Percentiles rank a stretch among this genome's conserved stretches.
These are phyloP conservation scores for Phaffia rhodozyma DNA, from an alignment of 1,284 basidiomycete genomes.

Conservation along the genomic window DNA sequence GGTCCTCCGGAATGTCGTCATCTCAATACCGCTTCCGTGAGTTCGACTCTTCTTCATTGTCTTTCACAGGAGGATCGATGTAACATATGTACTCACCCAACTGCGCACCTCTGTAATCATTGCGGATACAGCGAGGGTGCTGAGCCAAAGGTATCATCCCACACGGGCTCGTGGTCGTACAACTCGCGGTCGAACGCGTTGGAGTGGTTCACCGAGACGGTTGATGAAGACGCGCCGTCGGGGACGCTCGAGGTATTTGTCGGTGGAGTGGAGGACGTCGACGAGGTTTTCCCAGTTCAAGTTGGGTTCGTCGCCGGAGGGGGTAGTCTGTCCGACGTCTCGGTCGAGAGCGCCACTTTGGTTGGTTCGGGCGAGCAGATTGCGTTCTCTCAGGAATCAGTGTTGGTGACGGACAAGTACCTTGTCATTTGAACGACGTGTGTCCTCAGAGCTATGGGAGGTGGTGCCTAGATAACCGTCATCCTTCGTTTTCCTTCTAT, in stretches of 20 bases:
- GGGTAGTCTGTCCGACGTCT: conserved; percentile 61
- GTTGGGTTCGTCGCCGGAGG: conserved; percentile 62
- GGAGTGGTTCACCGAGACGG: conserved; percentile 59
- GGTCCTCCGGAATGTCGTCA: conserved; percentile 68
- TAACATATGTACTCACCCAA: neutral
- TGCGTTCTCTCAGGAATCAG: conserved; percentile 64
- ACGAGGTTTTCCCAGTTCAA: conserved; percentile 83
- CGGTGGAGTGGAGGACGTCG: conserved; percentile 61
- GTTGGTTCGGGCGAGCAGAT: conserved; percentile 50
- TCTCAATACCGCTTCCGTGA: conserved; percentile 84
- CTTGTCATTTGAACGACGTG: conserved; percentile 34
- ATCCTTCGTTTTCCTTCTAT: no score
- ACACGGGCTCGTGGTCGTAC: conserved; percentile 66
- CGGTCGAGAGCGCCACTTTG: conserved; percentile 45
- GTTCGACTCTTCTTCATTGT: conserved; percentile 29
- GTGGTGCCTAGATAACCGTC: no score
- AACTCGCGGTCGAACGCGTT: conserved; percentile 66
- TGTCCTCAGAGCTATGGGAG: neutral
- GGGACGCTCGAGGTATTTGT: conserved; percentile 81
- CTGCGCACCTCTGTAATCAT: conserved; percentile 14
- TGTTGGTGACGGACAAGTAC: conserved; percentile 58
- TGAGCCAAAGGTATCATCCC: conserved; percentile 65
- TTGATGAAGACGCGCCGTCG: conserved; percentile 43
- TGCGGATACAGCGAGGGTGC: conserved; percentile 50
- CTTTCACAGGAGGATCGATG: neutral